Base-by-base conservation (phyloP, 495 filamentous ascomycete genomes). In the Podospora appendiculata region DNA sequence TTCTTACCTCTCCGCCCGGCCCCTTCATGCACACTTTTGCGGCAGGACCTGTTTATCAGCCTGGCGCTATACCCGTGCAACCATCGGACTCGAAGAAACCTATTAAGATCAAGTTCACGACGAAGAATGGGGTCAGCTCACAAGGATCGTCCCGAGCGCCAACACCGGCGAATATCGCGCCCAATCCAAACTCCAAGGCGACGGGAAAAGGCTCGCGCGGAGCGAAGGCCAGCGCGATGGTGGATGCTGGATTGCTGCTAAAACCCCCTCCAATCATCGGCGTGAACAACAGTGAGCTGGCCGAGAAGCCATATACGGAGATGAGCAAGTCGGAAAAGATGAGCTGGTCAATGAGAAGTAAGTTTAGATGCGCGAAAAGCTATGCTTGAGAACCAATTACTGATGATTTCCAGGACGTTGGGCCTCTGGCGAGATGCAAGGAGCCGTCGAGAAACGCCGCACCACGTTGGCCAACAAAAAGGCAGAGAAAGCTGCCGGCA, bases 311-410 rank as follows among this genome's bases (percentile, higher is more conserved):
- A 39, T 77, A 77, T 57, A 59, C 66, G 4, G 61, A 70, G 35
- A 76, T 77, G 74, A 77, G 70, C 41, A 77, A 77, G 58, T 74
- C 71, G 8, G 74, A 77, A 59, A 77, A 77, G 63, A 77, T 77
- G 74, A 71, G 67, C 2, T 63, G 55, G 39, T 76, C 73, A 1
- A 77, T 77, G 74, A 73, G 73, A 61, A 60, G 74, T 76, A 61
- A 56, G 67, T 65, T 4, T 16, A 19, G 13, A 35, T 41, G 4
- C 33, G 39, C 25, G 9, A 16, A 41, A 14, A 4, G 32, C 47
- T 44, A 17, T 17, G 11, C 11, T 10, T 32, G 43, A 13, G 14
- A 45, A 50, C 5, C 12, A 19, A 45, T 60, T 47, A 62, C 69
- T 57, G 69, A 62, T 40, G 18, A 3, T 35, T 39, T 8, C 47